phyloP scores from a whole-genome alignment of 2,329 filamentous ascomycete species.

The Aspergillus flavus region DNA sequence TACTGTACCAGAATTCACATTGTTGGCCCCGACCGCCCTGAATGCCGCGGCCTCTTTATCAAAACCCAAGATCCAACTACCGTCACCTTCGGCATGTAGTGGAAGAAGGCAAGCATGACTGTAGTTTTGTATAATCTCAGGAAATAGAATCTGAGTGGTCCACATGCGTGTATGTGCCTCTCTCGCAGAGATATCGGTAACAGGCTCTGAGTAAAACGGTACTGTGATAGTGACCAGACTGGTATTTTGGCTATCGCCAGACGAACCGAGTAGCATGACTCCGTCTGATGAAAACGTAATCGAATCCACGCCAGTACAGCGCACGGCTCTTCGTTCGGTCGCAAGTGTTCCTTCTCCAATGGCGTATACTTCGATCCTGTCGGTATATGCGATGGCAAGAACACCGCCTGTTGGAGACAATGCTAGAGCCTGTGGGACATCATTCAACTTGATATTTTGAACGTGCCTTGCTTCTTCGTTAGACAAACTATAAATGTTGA shows the following conservation, averaged over 20 bases:
- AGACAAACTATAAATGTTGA: slow-evolving; percentile 79
- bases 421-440: slow-evolving; percentile 75
- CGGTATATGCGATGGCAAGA: slow-evolving; percentile 80
- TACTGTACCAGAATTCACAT: slow-evolving; percentile 73
- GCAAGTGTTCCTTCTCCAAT: slow-evolving; percentile 64
- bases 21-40: slow-evolving; percentile 73
- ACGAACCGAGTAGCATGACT: slow-evolving; percentile 76
- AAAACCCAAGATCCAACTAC: slow-evolving; percentile 76
- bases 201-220: slow-evolving; percentile 69
- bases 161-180: slow-evolving; percentile 74
- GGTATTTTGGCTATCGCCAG: slow-evolving; percentile 63
- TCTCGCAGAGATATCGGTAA: slow-evolving; percentile 51
- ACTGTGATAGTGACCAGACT: slow-evolving; percentile 77
- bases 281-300: slow-evolving; percentile 77
- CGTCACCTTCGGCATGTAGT: slow-evolving; percentile 57
- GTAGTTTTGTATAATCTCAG: slow-evolving; percentile 76
- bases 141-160: slow-evolving; percentile 84
- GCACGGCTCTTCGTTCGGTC: slow-evolving; percentile 73
- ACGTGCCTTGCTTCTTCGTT: slow-evolving; percentile 66
- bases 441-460: slow-evolving; percentile 76
- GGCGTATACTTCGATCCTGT: slow-evolving; percentile 85
- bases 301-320: slow-evolving; percentile 74
- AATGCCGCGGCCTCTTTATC: slow-evolving; percentile 77
- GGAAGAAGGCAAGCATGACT: slow-evolving; percentile 73
- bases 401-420: slow-evolving; percentile 81